These are phyloP conservation scores for Neophaeococcomyces mojaviensis DNA, from an alignment of 2,329 filamentous ascomycete species.

Conservation along the genomic window DNA sequence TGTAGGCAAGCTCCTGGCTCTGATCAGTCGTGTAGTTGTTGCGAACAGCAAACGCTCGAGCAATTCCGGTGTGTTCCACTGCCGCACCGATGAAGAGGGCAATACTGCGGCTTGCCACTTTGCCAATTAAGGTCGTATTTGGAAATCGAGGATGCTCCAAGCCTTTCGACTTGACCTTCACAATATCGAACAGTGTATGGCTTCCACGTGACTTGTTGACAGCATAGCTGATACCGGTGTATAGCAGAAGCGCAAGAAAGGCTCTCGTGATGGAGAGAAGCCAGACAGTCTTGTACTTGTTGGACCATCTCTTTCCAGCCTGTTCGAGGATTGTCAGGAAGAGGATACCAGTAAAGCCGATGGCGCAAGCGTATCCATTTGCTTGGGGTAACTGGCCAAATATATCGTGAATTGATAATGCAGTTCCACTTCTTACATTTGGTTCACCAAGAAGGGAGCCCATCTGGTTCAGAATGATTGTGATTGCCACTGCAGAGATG, in stretches of 20 bases:
- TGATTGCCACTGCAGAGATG: conserved; percentile 59
- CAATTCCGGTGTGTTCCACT: conserved; percentile 59
- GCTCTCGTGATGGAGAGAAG: conserved; percentile 54
- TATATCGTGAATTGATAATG: conserved; percentile 52
- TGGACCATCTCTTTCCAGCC: conserved; percentile 52
- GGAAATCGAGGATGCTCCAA: conserved; percentile 47
- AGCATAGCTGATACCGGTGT: conserved; percentile 56
- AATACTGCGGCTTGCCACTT: conserved; percentile 48
- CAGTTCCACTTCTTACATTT: conserved; percentile 45
- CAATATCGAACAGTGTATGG: conserved; percentile 48
- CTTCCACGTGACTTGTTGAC: conserved; percentile 45
- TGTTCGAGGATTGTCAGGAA: conserved; percentile 52
- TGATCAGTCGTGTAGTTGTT: conserved; percentile 58
- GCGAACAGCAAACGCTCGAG: conserved; percentile 54
- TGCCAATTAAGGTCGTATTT: conserved; percentile 41
- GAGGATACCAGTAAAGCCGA: conserved; percentile 52
- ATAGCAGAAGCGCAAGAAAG: conserved; percentile 53
- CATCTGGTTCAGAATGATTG: conserved; percentile 59
- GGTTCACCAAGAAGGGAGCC: conserved; percentile 52
- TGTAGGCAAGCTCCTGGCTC: conserved; percentile 58
- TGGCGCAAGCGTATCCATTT: conserved; percentile 51
- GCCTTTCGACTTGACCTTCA: conserved; percentile 50
- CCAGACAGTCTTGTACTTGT: conserved; percentile 51
- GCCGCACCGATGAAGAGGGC: conserved; percentile 55
- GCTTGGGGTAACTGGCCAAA: conserved; percentile 50